Evolutionary conservation across 1,284 basidiomycete genomes (phyloP).

Genomic region (Ustilago tritici): DNA sequence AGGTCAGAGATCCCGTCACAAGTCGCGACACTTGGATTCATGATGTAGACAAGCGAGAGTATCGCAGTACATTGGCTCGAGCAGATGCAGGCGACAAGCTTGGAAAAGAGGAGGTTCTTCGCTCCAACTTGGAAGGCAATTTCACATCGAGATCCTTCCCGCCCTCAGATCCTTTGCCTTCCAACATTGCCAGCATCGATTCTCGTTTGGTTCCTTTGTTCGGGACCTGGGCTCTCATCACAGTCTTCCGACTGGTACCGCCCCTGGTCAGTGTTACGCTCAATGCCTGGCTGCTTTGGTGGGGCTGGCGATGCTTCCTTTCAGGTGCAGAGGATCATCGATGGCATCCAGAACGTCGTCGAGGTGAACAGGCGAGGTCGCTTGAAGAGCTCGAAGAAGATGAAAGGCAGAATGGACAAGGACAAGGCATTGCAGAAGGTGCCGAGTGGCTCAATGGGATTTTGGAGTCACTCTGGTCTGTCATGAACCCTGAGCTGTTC

Average conservation of each 20-base stretch:
- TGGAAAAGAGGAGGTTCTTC: slow-evolving; percentile 23
- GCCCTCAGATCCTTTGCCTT: slow-evolving; percentile 29
- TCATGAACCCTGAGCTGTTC: slow-evolving; percentile 54
- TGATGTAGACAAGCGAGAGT: slow-evolving; percentile 46
- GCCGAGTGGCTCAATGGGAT: slow-evolving; percentile 59
- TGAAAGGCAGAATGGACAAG: neutral
- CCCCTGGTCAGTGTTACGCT: slow-evolving; percentile 20
- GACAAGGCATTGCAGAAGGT: slow-evolving; percentile 35
- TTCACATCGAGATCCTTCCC: slow-evolving; percentile 41
- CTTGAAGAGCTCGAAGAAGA: slow-evolving; percentile 21
- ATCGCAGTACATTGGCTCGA: slow-evolving; percentile 14
- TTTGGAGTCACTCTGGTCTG: slow-evolving; percentile 45
- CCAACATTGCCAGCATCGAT: slow-evolving; percentile 19
- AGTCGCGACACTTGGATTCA: slow-evolving; percentile 25
- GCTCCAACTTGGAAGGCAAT: slow-evolving; percentile 17
- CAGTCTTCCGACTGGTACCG: slow-evolving; percentile 17
- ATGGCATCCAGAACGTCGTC: slow-evolving; percentile 42
- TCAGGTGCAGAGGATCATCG: slow-evolving; percentile 35
- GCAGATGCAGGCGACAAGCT: slow-evolving; percentile 22
- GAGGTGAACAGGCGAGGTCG: slow-evolving; percentile 21
- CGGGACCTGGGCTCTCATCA: slow-evolving; percentile 28
- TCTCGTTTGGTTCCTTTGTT: slow-evolving; percentile 32
- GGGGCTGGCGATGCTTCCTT: slow-evolving; percentile 21
- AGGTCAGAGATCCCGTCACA: slow-evolving; percentile 47
- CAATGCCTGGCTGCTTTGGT: slow-evolving; percentile 57